Base-by-base conservation (phyloP, 306 rosid genomes). In the Elaeagnus macrophylla region DNA sequence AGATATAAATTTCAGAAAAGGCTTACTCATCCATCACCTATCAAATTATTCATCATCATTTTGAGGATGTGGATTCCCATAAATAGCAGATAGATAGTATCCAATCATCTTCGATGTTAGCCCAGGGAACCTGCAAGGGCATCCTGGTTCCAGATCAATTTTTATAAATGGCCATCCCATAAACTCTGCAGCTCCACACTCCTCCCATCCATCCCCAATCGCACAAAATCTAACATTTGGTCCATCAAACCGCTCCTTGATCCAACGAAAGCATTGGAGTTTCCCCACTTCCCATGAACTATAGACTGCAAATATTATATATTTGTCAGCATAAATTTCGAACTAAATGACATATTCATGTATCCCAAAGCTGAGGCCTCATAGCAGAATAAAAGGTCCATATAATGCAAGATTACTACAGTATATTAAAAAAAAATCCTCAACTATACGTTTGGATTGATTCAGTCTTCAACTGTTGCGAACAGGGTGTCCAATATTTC, bases 161-260 rank as follows among this genome's bases (percentile, higher is more conserved):
- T 81, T 79, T 51, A 85, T 69, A 70, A 83, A 83, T 56, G 97
- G 95, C 97, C 97, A 89, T 63, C 37, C 70, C 97, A 89, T 79
- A 47, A 52, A 62, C 68, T 73, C 75, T 18, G 97, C 94, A 18
- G 95, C 97, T 66, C 77, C 84, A 59, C 97, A 86, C 76, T 89
- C 97, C 76, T 89, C 97, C 87, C 83, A 83, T 53, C 97, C 97
- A 64, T 89, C 89, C 39, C 97, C 97, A 65, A 89, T 77, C 41
- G 61, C 94, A 45, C 97, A 89, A 72, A 80, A 89, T 36, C 85
- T 87, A 54, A 79, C 89, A 18, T 79, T 75, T 56, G 97, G 75
- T 63, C 59, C 61, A 59, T 79, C 59, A 62, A 78, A 89, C 37
- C 94, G 97, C 54, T 64, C 76, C 64, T 85, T 83, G 68, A 89